Evolutionary conservation across 1,284 basidiomycete genomes (phyloP), one percentile per base, ranked within the genome.

Genomic region (Spongispora temasekensis): DNA sequence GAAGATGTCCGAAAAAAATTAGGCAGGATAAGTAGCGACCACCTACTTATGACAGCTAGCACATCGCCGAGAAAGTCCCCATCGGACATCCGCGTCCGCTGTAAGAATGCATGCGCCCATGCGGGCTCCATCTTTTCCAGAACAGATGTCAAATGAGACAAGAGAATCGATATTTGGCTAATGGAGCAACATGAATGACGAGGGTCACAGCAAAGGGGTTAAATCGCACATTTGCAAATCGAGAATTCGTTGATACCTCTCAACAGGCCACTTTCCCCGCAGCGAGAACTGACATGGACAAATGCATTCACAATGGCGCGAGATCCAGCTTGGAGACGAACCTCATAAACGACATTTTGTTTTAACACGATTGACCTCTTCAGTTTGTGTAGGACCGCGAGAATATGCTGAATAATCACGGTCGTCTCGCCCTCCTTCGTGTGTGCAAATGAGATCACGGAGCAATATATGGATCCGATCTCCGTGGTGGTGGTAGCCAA

Each of bases 31-130:
- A 50, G 32, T 23, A 13, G 3, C 40, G 7, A 21, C 19, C 32
- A 68, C 86, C 61, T 63, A 91, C 89, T 88, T 63, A 94, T 87
- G 15, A 94, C 89, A 12, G 91, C 89, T 13, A 94, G 78, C 10
- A 93, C 81, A 63, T 95, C 93, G 3, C 93, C 94, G 61, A 95
- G 86, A 67, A 95, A 95, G 63, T 89, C 84, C 0, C 90, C 83
- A 71, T 95, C 92, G 15, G 89, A 76, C 63, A 95, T 84, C 1
- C 91, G 81, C 0, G 92, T 93, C 23, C 93, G 78, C 21, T 83
- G 82, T 19, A 95, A 79, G 62, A 95, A 86, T 0, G 93, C 93
- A 30, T 82, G 83, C 21, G 85, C 83, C 93, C 90, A 95, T 17
- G 83, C 77, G 0, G 86, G 84, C 56, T 91, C 88, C 55, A 91